These are phyloP conservation scores for Cymbidium sinense DNA, from an alignment of 106 monocot species.

Conservation along the genomic window DNA sequence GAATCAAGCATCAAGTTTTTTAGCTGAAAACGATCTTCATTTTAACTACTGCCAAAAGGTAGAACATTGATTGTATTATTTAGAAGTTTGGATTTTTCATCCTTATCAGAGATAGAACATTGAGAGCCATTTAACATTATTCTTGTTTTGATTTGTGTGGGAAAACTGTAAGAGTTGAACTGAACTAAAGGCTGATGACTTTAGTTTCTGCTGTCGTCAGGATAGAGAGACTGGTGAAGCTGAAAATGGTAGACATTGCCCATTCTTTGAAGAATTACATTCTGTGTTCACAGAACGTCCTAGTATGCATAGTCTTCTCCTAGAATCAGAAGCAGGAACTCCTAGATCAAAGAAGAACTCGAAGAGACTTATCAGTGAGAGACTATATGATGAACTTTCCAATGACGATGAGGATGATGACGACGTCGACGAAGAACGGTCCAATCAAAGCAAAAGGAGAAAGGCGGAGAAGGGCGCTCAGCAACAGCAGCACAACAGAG, in stretches of 20 bases:
- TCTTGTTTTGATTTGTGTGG: not conserved
- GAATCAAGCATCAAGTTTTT: not conserved
- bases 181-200: not conserved
- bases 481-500: constrained; percentile 5
- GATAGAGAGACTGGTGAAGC: constrained; percentile 87
- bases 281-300: constrained; percentile 76
- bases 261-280: constrained; percentile 93
- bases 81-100: too few relatives aligned
- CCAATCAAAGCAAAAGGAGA: constrained; percentile 38
- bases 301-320: constrained; percentile 73
- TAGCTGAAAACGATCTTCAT: not conserved
- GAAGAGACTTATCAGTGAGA: constrained; percentile 48
- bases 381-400: constrained; percentile 53
- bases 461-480: constrained; percentile 18
- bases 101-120: not conserved
- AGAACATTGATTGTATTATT: too few relatives aligned
- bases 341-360: constrained; percentile 51
- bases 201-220: constrained; percentile 13
- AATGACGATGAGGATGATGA: constrained; percentile 52
- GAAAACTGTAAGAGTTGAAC: not conserved
- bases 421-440: constrained; percentile 51
- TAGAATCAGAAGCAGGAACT: constrained; percentile 54
- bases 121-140: not conserved
- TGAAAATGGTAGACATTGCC: constrained; percentile 70
- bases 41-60: not conserved